phyloP scores from a whole-genome alignment of 805 yeast genomes.

The Cyberlindnera galapagoensis region DNA sequence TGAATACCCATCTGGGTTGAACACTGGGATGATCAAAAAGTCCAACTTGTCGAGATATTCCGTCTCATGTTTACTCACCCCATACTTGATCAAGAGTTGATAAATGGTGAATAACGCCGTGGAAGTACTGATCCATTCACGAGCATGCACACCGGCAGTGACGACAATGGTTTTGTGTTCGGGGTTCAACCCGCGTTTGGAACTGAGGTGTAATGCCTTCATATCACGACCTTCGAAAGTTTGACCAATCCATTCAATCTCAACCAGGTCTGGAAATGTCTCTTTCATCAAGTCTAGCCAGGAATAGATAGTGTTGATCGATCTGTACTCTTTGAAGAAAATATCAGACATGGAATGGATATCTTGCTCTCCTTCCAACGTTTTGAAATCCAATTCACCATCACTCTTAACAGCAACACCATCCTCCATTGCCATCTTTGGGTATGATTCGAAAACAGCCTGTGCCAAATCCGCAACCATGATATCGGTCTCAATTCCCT shows the following conservation, averaged over 20 bases:
- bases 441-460: constrained; percentile 48
- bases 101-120: constrained; percentile 54
- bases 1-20: constrained; percentile 88
- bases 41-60: constrained; percentile 53
- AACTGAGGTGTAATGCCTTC: constrained; percentile 58
- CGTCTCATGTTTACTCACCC: constrained; percentile 33
- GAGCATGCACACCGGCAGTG: constrained; percentile 81
- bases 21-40: constrained; percentile 72
- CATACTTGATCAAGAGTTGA: constrained; percentile 42
- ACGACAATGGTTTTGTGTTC: constrained; percentile 62
- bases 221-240: constrained; percentile 71
- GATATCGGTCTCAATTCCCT: constrained; percentile 20
- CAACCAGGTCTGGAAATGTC: constrained; percentile 59
- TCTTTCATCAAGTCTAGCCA: constrained; percentile 62
- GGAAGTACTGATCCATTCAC: constrained; percentile 83
- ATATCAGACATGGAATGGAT: constrained; percentile 32
- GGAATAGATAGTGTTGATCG: constrained; percentile 57
- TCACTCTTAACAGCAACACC: not conserved
- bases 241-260: constrained; percentile 61
- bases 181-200: constrained; percentile 35
- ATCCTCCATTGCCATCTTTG: too few relatives aligned
- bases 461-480: constrained; percentile 54
- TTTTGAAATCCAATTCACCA: constrained; percentile 2
- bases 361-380: constrained; percentile 7
- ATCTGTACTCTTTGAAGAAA: constrained; percentile 67